Conservation (phyloP, 495 filamentous ascomycete species). For the Penicillium pulvis region DNA sequence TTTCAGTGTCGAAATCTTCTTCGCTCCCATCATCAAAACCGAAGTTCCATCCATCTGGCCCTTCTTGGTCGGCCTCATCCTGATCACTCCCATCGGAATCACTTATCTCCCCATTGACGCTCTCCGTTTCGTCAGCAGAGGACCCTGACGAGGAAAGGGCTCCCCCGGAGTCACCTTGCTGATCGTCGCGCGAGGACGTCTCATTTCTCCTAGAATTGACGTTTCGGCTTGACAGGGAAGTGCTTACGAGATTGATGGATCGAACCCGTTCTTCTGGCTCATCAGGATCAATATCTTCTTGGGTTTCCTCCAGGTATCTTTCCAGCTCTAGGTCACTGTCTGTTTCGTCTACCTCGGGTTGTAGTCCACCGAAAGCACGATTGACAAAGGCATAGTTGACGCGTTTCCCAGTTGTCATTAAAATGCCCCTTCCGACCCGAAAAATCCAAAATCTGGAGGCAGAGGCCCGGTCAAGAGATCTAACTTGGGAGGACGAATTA, state of each 20-base stretch:
- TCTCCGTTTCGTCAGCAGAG: not conserved
- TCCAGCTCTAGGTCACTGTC: constrained; percentile 43
- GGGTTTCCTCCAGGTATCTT: constrained; percentile 24
- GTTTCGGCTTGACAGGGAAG: constrained; percentile 3
- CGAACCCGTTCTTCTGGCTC: constrained; percentile 44
- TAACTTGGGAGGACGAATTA: constrained; percentile 24
- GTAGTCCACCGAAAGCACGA: constrained; percentile 63
- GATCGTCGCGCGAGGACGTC: not conserved
- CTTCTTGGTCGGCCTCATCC: not conserved
- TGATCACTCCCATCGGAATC: constrained; percentile 11
- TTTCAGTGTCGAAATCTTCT: constrained; percentile 29
- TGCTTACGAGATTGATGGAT: constrained; percentile 30
- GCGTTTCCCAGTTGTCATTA: constrained; percentile 61
- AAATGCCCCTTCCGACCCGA: constrained; percentile 60
- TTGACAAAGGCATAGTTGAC: constrained; percentile 62
- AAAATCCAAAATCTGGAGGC: constrained; percentile 61
- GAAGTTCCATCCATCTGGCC: constrained; percentile 29
- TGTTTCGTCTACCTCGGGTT: constrained; percentile 35
- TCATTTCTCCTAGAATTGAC: not conserved
- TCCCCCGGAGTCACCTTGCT: not conserved
- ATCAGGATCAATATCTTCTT: constrained; percentile 47
- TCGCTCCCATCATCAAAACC: constrained; percentile 17
- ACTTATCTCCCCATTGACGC: constrained; percentile 1
- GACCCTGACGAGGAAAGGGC: not conserved
- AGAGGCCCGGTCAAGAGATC: constrained; percentile 39